phyloP scores from a whole-genome alignment of 177 flowering plant species.

The Vitis hybrid region DNA sequence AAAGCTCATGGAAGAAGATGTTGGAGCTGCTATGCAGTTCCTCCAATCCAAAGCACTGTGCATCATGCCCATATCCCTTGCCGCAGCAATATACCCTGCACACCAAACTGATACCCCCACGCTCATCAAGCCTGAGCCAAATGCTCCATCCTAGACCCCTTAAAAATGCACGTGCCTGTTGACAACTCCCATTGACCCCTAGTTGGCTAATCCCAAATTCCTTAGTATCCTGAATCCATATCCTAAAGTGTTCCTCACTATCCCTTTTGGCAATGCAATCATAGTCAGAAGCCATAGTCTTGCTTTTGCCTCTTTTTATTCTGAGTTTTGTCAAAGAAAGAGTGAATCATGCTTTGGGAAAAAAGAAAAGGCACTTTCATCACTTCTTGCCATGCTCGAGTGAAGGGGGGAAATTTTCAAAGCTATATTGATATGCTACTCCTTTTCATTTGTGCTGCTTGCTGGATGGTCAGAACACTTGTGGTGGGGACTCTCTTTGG shows the following conservation, averaged over 20 bases:
- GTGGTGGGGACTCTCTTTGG: not conserved
- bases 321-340: not conserved
- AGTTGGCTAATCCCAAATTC: not conserved
- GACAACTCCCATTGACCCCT: conserved; percentile 16
- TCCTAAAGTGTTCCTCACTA: not conserved
- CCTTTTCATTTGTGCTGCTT: not conserved
- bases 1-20: conserved; percentile 75
- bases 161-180: conserved; percentile 20
- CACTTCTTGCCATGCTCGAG: conserved; percentile 2
- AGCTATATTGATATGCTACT: not conserved
- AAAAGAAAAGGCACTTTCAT: not conserved
- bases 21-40: conserved; percentile 73
- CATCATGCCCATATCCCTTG: conserved; percentile 70
- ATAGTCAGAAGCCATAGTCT: conserved; percentile 16
- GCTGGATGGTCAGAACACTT: not conserved
- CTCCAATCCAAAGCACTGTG: conserved; percentile 74
- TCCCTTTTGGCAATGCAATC: not conserved
- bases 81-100: conserved; percentile 48
- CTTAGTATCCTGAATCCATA: not conserved
- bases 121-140: conserved; percentile 47
- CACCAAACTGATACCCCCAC: conserved; percentile 35
- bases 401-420: not conserved
- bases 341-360: not conserved
- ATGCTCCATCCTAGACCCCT: conserved; percentile 37
- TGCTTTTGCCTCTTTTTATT: not conserved